Conservation (phyloP, 2,329 filamentous ascomycete species). For the Calonectria hawksworthii region DNA sequence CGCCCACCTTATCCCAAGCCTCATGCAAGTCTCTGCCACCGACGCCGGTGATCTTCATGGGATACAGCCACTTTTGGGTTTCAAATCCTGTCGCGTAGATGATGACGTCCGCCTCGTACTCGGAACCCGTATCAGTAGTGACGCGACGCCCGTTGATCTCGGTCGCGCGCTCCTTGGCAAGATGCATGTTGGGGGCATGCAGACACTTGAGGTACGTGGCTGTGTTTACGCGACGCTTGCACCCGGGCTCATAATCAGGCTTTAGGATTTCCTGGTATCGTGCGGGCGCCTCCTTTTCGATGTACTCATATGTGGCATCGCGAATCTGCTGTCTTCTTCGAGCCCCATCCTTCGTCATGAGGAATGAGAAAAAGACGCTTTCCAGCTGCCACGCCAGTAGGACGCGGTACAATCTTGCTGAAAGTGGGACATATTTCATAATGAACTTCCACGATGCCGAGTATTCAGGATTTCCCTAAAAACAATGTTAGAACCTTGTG, state of each 20-base stretch:
- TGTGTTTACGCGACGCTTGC: constrained; percentile 19
- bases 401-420: neutral
- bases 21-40: constrained; percentile 16
- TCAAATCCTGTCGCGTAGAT: constrained; percentile 15
- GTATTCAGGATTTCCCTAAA: constrained; percentile 1
- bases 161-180: constrained; percentile 4
- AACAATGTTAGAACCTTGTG: neutral
- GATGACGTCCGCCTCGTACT: constrained; percentile 12
- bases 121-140: neutral
- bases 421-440: constrained; percentile 6
- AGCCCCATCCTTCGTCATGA: neutral
- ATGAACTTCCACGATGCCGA: neutral
- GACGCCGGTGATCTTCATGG: constrained; percentile 5
- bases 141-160: neutral
- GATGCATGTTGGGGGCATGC: constrained; percentile 19
- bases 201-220: constrained; percentile 11
- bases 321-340: neutral
- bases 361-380: constrained; percentile 11
- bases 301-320: constrained; percentile 12
- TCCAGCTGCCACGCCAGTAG: constrained; percentile 17
- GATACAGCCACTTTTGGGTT: constrained; percentile 21
- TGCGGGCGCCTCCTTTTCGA: neutral
- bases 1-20: constrained; percentile 11
- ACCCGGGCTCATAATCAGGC: constrained; percentile 13
- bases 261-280: constrained; percentile 9